Evolutionary conservation across 2,329 filamentous ascomycete genomes (phyloP), one percentile per base, ranked within the genome.

Genomic region (Tolypocladium endophyticum): DNA sequence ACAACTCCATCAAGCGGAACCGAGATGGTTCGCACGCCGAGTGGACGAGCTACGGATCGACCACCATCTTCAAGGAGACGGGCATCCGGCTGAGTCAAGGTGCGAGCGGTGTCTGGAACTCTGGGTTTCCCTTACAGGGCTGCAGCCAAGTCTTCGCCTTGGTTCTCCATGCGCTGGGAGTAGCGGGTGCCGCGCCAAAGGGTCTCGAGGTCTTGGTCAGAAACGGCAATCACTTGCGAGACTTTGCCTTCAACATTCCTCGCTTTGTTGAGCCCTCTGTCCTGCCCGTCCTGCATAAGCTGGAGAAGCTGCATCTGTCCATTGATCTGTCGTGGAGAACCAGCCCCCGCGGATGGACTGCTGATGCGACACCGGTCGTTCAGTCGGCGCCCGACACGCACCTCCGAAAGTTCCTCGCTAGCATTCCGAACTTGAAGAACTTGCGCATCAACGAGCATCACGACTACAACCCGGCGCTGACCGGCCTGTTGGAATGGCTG

Each of bases 31-130:
- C 38, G 0, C 23, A 61, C 16, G 66, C 64, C 0, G 59, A 64
- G 1, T 87, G 85, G 85, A 72, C 69, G 9, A 84, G 83, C 67
- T 87, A 85, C 63, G 83, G 84, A 2, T 70, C 73, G 23, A 67
- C 67, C 0, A 79, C 77, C 0, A 71, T 76, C 12, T 41, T 63
- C 14, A 58, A 61, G 20, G 69, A 77, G 56, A 77, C 75, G 0
- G 71, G 74, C 6, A 36, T 68, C 3, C 11, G 39, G 0, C 64
- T 69, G 33, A 53, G 59, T 9, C 62, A 65, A 39, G 56, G 30
- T 20, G 7, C 36, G 9, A 30, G 41, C 58, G 47, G 45, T 8
- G 63, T 64, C 11, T 61, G 55, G 59, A 59, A 64, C 9, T 57
- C 28, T 16, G 61, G 35, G 25, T 58, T 25, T 35, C 54, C 33